phyloP scores from a whole-genome alignment of 1,139 yeast species.

The Sugiyamaella xylanicola region DNA sequence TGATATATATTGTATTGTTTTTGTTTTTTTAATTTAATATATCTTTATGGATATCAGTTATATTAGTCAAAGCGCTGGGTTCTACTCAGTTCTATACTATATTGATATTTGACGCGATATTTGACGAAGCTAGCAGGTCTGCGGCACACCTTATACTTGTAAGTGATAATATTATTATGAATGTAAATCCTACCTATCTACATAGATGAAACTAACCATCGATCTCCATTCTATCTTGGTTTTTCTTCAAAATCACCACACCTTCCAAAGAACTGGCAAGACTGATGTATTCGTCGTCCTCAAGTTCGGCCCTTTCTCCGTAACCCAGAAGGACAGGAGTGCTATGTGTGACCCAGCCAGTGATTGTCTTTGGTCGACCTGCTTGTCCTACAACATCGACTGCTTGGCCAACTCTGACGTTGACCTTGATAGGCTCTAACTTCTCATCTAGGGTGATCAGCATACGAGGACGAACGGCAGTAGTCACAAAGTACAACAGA shows the following conservation, averaged over 20 bases:
- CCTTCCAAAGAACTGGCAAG: constrained; percentile 87
- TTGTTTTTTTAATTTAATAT: neutral
- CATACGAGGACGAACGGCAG: constrained; percentile 92
- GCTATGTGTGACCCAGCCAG: constrained; percentile 99
- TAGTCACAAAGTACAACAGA: constrained; percentile 80
- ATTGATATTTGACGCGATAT: no score
- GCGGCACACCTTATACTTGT: no score
- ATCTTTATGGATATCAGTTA: neutral
- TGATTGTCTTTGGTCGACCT: constrained; percentile 96
- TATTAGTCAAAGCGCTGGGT: no score
- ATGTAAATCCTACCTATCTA: constrained; percentile 2
- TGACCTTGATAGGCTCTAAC: constrained; percentile 86
- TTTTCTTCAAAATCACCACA: constrained; percentile 85
- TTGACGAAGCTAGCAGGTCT: no score
- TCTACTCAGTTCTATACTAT: no score
- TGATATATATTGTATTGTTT: constrained; percentile 14
- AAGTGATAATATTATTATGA: constrained; percentile 7
- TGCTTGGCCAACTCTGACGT: constrained; percentile 97
- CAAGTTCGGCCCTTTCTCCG: constrained; percentile 97
- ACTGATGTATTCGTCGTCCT: constrained; percentile 89
- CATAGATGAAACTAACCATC: constrained; percentile 44
- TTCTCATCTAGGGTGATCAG: constrained; percentile 90
- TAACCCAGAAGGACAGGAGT: constrained; percentile 92
- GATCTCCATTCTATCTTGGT: constrained; percentile 81
- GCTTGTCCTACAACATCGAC: constrained; percentile 99